Evolutionary conservation across 1,284 basidiomycete species (phyloP).

Genomic region (Naganishia sp.): DNA sequence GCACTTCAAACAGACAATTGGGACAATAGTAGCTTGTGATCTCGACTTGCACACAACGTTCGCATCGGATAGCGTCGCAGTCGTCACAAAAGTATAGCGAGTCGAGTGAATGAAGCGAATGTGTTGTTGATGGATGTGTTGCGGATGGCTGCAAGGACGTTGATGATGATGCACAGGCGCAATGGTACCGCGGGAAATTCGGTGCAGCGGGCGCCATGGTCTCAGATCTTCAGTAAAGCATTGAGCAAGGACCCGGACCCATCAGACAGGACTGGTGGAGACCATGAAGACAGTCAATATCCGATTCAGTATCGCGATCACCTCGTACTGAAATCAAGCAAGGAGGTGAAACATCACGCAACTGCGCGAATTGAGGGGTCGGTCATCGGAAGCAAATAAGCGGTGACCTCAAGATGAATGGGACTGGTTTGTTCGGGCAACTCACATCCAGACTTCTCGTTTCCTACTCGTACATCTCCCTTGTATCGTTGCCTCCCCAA

Average conservation of each 20-base stretch:
- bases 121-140: conserved; percentile 68
- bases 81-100: conserved; percentile 96
- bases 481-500: background rate
- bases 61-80: conserved; percentile 91
- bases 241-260: too few species aligned
- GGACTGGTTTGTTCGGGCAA: background rate
- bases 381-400: background rate
- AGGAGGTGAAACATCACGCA: background rate
- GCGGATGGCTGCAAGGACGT: conserved; percentile 61
- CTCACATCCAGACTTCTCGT: background rate
- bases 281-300: too few species aligned
- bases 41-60: conserved; percentile 86
- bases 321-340: conserved; percentile 9
- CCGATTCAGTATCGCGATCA: background rate
- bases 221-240: background rate
- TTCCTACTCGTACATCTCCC: background rate
- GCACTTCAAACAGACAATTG: conserved; percentile 98
- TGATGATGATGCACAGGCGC: conserved; percentile 48
- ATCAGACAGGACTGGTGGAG: too few species aligned
- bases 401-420: background rate
- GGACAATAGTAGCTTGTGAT: conserved; percentile 97
- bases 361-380: background rate
- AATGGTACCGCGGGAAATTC: conserved; percentile 47
- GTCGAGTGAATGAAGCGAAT: conserved; percentile 77
- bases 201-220: background rate